Evolutionary conservation across 805 yeast genomes (phyloP), one percentile per base, ranked within the genome.

Genomic region (Kuraishia hungarica): DNA sequence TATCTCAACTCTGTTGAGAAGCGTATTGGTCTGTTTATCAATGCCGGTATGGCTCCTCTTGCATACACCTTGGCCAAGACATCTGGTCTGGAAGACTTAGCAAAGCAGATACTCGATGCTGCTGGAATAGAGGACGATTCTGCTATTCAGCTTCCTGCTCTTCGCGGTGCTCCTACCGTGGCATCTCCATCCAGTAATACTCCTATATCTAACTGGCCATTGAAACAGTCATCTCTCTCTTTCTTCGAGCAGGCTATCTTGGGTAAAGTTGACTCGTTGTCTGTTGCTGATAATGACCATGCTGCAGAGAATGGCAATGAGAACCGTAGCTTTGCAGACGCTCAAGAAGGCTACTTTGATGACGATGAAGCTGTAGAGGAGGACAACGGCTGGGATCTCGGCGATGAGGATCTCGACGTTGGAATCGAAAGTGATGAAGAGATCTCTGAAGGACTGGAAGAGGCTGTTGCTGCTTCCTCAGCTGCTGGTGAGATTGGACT

Each of bases 11-110:
- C 89, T 55, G 78, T 84, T 48, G 86, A 85, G 63, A 82, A 86
- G 66, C 83, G 97, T 67, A 81, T 92, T 47, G 77, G 81, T 61
- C 81, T 87, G 15, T 84, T 88, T 61, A 80, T 86, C 53, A 83
- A 86, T 61, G 84, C 87, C 53, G 97, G 97, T 47, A 78, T 92
- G 71, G 73, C 80, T 53, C 91, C 98, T 6, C 79, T 96, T 63
- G 99, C 98, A 2, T 96, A 92, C 68, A 88, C 97, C 13, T 80
- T 91, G 59, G 97, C 99, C 22, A 89, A 87, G 68, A 76, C 94
- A 28, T 88, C 85, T 62, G 97, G 97, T 2, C 78, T 91, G 59
- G 81, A 77, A 47, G 91, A 83, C 28, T 73, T 86, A 55, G 97
- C 97, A 24, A 80, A 82, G 51, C 78, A 82, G 54, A 86, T 89